Conservation (phyloP, 768 basidiomycete species). For the Lentinula edodes region DNA sequence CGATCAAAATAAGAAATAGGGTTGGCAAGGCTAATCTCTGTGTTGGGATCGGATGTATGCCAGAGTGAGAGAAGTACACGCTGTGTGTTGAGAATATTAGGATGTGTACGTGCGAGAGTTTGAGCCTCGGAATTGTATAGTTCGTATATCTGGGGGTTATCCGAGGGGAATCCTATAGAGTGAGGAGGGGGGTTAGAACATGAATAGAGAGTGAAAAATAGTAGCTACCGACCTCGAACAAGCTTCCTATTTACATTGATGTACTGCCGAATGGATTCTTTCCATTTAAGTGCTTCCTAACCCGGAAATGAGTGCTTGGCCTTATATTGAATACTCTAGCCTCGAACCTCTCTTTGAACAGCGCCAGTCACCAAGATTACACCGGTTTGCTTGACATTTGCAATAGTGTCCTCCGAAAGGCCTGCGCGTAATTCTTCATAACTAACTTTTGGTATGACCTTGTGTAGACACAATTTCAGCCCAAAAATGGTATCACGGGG, state of each 20-base stretch:
- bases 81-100: conserved; percentile 52
- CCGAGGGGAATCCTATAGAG: conserved; percentile 53
- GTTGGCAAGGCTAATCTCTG: conserved; percentile 41
- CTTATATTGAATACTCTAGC: conserved; percentile 13
- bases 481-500: background rate
- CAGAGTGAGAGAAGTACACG: conserved; percentile 52
- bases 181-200: background rate
- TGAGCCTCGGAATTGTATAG: conserved; percentile 66
- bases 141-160: conserved; percentile 70
- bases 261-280: conserved; percentile 47
- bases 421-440: conserved; percentile 42
- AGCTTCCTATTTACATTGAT: conserved; percentile 38
- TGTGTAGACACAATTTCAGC: background rate
- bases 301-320: conserved; percentile 4
- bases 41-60: conserved; percentile 39
- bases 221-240: conserved; percentile 37
- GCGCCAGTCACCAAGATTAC: conserved; percentile 53
- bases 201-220: background rate
- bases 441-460: conserved; percentile 49
- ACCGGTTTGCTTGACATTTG: conserved; percentile 45
- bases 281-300: conserved; percentile 59
- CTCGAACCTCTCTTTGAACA: conserved; percentile 43
- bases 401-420: conserved; percentile 37
- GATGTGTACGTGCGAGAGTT: conserved; percentile 64
- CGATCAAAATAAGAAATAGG: conserved; percentile 79